A percentile compares a stretch with the other conserved stretches of the same genome.
These are phyloP conservation scores for Forsythia viridissima DNA, from an alignment of 257 asterid species.

Conservation along the genomic window DNA sequence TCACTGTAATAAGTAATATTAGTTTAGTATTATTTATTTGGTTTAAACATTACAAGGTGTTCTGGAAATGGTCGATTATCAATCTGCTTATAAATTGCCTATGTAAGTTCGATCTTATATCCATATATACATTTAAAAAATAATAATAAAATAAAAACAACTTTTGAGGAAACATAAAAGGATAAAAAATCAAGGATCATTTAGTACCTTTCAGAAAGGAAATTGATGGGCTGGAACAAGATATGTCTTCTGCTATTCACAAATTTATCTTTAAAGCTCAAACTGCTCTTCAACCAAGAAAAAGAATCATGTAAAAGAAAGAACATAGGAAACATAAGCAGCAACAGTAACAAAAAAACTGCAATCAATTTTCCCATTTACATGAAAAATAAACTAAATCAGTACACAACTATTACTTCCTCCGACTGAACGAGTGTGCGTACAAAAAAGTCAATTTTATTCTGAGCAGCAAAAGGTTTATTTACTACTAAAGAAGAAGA, in stretches of 20 bases:
- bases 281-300: conserved; percentile 28
- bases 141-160: background rate
- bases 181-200: background rate
- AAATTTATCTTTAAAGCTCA: conserved; percentile 24
- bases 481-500: background rate
- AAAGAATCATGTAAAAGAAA: conserved; percentile 16
- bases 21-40: background rate
- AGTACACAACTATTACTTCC: conserved; percentile 4
- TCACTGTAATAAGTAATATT: background rate
- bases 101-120: background rate
- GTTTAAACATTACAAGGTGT: background rate
- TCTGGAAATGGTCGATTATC: background rate
- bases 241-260: conserved; percentile 30
- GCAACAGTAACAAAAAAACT: conserved; percentile 31
- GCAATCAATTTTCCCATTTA: conserved; percentile 34
- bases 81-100: no score
- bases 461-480: background rate
- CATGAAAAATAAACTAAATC: background rate
- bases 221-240: conserved; percentile 30
- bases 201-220: conserved; percentile 30
- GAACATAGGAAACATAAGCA: conserved; percentile 27
- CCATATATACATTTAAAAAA: background rate
- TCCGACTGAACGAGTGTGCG: background rate
- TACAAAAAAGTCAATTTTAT: background rate
- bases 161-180: background rate